These are phyloP conservation scores for Platanus orientalis DNA, from an alignment of 164 flowering plant genomes.

Conservation along the genomic window DNA sequence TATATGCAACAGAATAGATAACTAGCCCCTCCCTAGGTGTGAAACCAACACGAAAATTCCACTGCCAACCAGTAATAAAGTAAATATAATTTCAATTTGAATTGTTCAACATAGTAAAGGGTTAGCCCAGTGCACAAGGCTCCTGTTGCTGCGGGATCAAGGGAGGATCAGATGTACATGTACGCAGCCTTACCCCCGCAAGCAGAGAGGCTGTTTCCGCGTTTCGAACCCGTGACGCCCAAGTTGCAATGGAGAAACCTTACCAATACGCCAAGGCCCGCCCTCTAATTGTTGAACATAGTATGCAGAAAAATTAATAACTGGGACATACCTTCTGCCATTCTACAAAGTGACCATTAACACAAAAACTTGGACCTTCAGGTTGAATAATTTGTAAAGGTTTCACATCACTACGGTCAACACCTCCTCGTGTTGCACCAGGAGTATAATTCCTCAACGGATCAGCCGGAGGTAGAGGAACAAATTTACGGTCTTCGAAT, in stretches of 20 bases:
- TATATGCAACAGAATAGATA: slow-evolving; percentile 81
- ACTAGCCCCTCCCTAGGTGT: slow-evolving; percentile 88
- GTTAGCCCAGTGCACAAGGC: too few species aligned
- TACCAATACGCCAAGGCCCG: too few species aligned
- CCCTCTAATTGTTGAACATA: too few species aligned
- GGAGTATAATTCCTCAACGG: slow-evolving; percentile 84
- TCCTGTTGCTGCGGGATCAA: too few species aligned
- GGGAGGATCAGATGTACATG: too few species aligned
- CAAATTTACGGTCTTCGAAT: slow-evolving; percentile 87
- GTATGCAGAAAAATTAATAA: background rate
- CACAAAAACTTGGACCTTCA: slow-evolving; percentile 96
- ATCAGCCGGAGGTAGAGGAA: slow-evolving; percentile 91
- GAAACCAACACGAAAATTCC: slow-evolving; percentile 90
- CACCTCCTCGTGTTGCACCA: slow-evolving; percentile 87
- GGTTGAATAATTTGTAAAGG: slow-evolving; percentile 83
- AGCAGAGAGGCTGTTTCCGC: too few species aligned
- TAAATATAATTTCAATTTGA: background rate
- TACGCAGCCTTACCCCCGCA: too few species aligned
- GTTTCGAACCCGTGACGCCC: too few species aligned
- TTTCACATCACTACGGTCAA: slow-evolving; percentile 87
- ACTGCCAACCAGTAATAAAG: slow-evolving; percentile 39
- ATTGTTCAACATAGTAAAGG: too few species aligned
- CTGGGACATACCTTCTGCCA: slow-evolving; percentile 84
- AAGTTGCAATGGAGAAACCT: too few species aligned
- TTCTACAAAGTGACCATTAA: slow-evolving; percentile 67